A percentile compares a stretch with the other conserved stretches of the same genome.
phyloP scores from a whole-genome alignment of 2,329 filamentous ascomycete species.

The Tolypocladium cylindrosporum region DNA sequence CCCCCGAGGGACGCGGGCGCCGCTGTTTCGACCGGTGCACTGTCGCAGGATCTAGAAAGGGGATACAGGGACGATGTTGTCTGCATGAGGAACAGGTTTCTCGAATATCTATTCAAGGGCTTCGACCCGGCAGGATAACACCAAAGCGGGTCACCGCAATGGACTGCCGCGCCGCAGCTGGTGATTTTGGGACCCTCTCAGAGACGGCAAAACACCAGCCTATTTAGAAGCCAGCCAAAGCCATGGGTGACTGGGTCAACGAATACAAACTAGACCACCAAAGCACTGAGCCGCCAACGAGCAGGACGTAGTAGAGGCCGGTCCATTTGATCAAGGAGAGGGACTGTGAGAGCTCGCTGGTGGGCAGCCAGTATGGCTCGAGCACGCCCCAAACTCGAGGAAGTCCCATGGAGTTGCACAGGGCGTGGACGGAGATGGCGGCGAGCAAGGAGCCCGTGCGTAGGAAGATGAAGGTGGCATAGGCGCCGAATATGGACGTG shows the following conservation, averaged over 20 bases:
- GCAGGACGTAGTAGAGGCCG: conserved; percentile 65
- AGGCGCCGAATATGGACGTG: conserved; percentile 88
- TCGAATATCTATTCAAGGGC: not conserved
- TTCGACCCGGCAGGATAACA: too few species aligned
- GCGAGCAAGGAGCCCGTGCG: conserved; percentile 74
- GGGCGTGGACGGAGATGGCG: conserved; percentile 67
- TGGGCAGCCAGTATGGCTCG: conserved; percentile 35
- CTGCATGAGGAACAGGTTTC: not conserved
- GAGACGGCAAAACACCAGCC: not conserved
- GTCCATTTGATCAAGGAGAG: conserved; percentile 47
- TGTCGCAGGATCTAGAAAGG: not conserved
- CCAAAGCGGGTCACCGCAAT: not conserved
- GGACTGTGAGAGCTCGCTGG: conserved; percentile 11
- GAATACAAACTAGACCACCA: conserved; percentile 66
- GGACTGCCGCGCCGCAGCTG: not conserved
- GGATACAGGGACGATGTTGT: not conserved
- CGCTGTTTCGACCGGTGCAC: not conserved
- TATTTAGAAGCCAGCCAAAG: conserved; percentile 16
- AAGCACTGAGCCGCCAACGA: conserved; percentile 58
- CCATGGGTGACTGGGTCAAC: conserved; percentile 47
- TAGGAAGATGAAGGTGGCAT: conserved; percentile 80
- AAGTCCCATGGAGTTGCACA: conserved; percentile 89
- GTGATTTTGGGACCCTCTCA: not conserved
- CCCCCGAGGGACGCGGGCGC: not conserved
- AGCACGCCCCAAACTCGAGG: conserved; percentile 78